These are phyloP conservation scores for Geotrichum siamense DNA, from an alignment of 1,139 yeast species.

Conservation along the genomic window DNA sequence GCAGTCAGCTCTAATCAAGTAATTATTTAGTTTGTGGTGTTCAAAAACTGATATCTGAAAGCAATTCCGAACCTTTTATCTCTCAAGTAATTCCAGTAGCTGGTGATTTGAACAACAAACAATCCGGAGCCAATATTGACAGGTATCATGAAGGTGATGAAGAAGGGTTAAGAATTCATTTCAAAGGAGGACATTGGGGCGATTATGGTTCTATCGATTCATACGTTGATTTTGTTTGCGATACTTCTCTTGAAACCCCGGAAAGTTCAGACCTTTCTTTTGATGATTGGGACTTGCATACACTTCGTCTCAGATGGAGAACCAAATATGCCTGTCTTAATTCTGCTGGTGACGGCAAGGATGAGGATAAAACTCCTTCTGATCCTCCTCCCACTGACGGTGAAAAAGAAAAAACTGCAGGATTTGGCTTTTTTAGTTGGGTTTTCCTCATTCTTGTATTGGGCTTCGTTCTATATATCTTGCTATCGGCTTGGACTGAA, in stretches of 20 bases:
- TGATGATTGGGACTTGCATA: conserved; percentile 35
- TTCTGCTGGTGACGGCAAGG: background rate
- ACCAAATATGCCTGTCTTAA: conserved; percentile 38
- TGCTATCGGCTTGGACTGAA: conserved; percentile 75
- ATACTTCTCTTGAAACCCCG: conserved; percentile 24
- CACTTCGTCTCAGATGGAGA: conserved; percentile 32
- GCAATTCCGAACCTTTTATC: conserved; percentile 38
- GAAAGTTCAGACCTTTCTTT: conserved; percentile 30
- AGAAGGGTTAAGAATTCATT: conserved; percentile 43
- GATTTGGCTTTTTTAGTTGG: conserved; percentile 37
- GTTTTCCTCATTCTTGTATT: conserved; percentile 48
- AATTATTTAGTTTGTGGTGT: conserved; percentile 40
- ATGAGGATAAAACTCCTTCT: background rate
- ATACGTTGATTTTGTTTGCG: conserved; percentile 48
- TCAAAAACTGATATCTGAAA: conserved; percentile 40
- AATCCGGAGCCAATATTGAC: conserved; percentile 24
- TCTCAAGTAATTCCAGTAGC: conserved; percentile 53
- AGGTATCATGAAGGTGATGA: conserved; percentile 27
- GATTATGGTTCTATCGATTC: conserved; percentile 45
- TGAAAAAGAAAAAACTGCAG: conserved; percentile 9
- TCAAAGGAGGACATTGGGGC: conserved; percentile 74
- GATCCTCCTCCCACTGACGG: background rate
- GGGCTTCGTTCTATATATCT: conserved; percentile 61
- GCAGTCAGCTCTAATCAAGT: no score
- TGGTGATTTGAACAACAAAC: conserved; percentile 28